Evolutionary conservation across 2,329 filamentous ascomycete genomes (phyloP).

Genomic region (Pestalotiopsis sp.): DNA sequence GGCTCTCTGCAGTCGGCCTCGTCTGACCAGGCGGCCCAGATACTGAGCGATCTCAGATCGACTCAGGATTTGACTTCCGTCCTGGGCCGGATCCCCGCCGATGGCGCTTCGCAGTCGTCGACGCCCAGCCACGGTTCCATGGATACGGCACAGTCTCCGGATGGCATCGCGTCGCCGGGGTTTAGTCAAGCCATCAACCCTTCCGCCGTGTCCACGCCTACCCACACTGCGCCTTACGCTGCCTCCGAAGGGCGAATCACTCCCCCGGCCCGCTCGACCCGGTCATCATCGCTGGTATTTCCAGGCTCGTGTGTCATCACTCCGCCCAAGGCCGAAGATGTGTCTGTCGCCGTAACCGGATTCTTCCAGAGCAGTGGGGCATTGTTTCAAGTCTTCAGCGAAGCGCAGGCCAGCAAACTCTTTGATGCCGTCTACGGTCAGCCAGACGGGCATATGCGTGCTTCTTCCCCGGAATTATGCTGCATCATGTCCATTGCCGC

Average conservation of each 20-base stretch:
- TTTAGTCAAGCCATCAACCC: neutral
- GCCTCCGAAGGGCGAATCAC: neutral
- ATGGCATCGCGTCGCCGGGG: neutral
- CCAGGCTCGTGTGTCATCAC: constrained; percentile 19
- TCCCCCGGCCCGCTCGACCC: neutral
- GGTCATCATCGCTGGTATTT: neutral
- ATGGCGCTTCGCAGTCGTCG: neutral
- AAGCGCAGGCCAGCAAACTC: constrained; percentile 20
- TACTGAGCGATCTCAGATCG: constrained; percentile 27
- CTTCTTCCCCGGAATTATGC: constrained; percentile 19
- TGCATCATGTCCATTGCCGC: constrained; percentile 28
- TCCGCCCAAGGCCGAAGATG: constrained; percentile 18
- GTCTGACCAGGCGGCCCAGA: constrained; percentile 23
- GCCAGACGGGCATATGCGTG: constrained; percentile 10
- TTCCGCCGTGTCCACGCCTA: neutral
- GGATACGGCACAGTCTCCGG: neutral
- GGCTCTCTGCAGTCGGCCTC: constrained; percentile 22
- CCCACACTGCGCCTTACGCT: neutral
- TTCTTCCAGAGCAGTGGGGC: constrained; percentile 28
- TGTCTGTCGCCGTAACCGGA: constrained; percentile 18
- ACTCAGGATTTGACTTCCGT: constrained; percentile 13
- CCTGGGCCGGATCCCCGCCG: neutral
- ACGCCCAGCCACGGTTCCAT: neutral
- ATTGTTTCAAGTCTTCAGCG: constrained; percentile 31
- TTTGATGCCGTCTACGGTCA: constrained; percentile 19